Evolutionary conservation across 139 green algal species (phyloP), one percentile per base, ranked within the genome.

Genomic region (Chlamydomonas asymmetrica): DNA sequence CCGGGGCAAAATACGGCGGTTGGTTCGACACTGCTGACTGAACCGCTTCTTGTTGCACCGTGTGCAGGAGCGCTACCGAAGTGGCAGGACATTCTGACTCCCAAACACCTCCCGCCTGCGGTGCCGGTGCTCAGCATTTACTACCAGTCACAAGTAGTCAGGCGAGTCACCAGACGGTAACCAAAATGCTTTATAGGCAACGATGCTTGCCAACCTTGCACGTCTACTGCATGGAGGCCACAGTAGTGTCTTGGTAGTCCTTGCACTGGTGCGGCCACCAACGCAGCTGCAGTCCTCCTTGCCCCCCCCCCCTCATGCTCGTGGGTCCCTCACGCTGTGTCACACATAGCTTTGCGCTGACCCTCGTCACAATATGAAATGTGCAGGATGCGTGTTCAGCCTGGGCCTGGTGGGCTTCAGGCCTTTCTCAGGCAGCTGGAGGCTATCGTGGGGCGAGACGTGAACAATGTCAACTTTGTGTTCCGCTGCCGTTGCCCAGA

Each of bases 391-490:
- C 38, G 38, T 3, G 85, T 88, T n/a, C 48, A 65, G 6, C 67
- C 75, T 22, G 84, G 84, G 2, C 81, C 81, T 18, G 75, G 79
- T 31, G 82, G 73, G 13, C 69, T 78, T 25, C 61, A 41, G 10
- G 63, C 64, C 4, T 84, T 84, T 40, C 48, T 80, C 1, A 35
- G 34, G 1, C 73, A 81, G 29, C 66, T 87, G 7, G 62, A 76
- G 16, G 66, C 32, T n/a, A 77, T 82, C 22, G 82, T 87, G 38
- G 84, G 83, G 23, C 81, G 85, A 50, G 80, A 81, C 49, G 71
- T 77, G 8, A 71, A 82, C 25, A 63, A 74, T 37, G 77, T 87
- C 27, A 84, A 74, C 52, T 73, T 66, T 54, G 56, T 74, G 2
- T 80, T 71, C 54, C 40, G 74, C 52, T 80, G 74, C 52, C 56